Conservation (phyloP, 371 early-diverging fungal genomes). For the Mortierella sp. region DNA sequence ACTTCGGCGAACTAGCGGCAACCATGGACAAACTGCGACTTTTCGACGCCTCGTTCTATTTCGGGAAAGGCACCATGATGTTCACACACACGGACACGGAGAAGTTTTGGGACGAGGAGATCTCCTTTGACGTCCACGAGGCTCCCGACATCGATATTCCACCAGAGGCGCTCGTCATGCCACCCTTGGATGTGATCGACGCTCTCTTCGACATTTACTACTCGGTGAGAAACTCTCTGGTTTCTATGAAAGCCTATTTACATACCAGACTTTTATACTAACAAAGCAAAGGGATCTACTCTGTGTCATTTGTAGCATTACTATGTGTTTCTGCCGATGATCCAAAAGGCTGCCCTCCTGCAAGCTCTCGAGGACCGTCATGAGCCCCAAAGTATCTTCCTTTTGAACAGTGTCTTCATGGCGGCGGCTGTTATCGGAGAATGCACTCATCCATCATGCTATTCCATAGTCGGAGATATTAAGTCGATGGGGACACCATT, state of each 20-base stretch:
- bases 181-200: conserved; percentile 25
- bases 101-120: conserved; percentile 35
- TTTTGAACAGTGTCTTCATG: conserved; percentile 32
- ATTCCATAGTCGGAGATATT: background rate
- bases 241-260: background rate
- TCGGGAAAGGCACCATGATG: conserved; percentile 29
- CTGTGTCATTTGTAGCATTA: conserved; percentile 12
- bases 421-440: conserved; percentile 29
- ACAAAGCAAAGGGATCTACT: background rate
- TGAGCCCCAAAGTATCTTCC: conserved; percentile 28
- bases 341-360: conserved; percentile 26
- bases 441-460: conserved; percentile 14
- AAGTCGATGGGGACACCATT: conserved; percentile 24
- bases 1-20: conserved; percentile 19
- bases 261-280: background rate
- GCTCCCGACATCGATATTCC: conserved; percentile 23
- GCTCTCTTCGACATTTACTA: conserved; percentile 32
- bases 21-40: conserved; percentile 36
- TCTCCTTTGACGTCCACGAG: conserved; percentile 34
- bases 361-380: conserved; percentile 28
- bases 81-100: conserved; percentile 28
- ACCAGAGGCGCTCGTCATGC: conserved; percentile 17
- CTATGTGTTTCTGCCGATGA: conserved; percentile 27
- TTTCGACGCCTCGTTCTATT: conserved; percentile 31
- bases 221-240: conserved; percentile 7